Evolutionary conservation across 768 basidiomycete species (phyloP).

Genomic region (Jaapia argillacea): DNA sequence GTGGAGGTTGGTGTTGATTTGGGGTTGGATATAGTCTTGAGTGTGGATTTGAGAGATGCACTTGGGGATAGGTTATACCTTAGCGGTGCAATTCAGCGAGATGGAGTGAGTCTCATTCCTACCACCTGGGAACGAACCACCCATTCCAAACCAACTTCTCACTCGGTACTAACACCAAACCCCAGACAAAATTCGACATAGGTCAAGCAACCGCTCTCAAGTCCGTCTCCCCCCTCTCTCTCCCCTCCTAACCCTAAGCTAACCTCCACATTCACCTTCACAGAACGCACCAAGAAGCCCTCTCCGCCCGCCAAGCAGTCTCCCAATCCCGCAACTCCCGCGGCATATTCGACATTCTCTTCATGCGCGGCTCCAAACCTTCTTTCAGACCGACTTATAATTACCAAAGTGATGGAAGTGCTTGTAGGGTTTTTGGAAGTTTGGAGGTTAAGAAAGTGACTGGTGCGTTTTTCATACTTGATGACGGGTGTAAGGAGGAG

Average conservation of each 20-base stretch:
- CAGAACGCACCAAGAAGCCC: slow-evolving; percentile 53
- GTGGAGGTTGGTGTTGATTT: neutral
- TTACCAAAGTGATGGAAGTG: slow-evolving; percentile 54
- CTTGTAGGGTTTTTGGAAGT: slow-evolving; percentile 82
- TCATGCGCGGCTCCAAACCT: slow-evolving; percentile 29
- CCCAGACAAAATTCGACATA: slow-evolving; percentile 76
- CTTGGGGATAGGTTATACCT: slow-evolving; percentile 89
- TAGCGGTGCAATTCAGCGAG: slow-evolving; percentile 68
- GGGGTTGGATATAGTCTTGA: slow-evolving; percentile 61
- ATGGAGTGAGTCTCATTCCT: slow-evolving; percentile 49
- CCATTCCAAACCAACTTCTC: neutral
- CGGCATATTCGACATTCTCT: slow-evolving; percentile 55
- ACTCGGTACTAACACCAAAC: too few species aligned
- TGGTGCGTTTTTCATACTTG: slow-evolving; percentile 29
- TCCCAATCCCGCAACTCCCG: slow-evolving; percentile 67
- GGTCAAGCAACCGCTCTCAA: slow-evolving; percentile 70
- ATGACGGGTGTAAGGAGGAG: neutral
- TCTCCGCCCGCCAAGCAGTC: slow-evolving; percentile 63
- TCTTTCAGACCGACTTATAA: slow-evolving; percentile 68
- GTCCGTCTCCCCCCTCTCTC: too few species aligned
- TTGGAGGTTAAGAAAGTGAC: slow-evolving; percentile 84
- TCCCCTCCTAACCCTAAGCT: too few species aligned
- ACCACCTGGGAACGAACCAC: neutral
- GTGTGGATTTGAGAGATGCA: slow-evolving; percentile 84
- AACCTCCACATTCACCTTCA: neutral